Evolutionary conservation across 805 yeast genomes (phyloP), one percentile per base, ranked within the genome.

Genomic region (Kluyveromyces nonfermentans): DNA sequence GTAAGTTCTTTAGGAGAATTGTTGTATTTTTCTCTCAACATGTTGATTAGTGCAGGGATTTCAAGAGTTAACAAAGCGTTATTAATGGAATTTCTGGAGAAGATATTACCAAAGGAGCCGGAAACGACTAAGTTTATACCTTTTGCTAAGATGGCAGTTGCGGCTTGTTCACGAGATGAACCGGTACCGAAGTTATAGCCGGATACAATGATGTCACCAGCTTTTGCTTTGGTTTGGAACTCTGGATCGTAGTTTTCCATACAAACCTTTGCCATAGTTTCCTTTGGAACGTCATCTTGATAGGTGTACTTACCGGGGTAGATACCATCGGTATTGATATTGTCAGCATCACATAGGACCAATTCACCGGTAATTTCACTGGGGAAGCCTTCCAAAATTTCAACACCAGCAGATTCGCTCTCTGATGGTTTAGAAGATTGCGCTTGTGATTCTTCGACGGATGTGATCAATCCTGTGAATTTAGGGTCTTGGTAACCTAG

Each of bases 161-260:
- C 98, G 3, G 99, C 99, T 70, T 93, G 99, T 64, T 93, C 99
- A 69, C 99, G 80, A 20, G 96, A 87, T 7, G 97, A 89, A 38
- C 99, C 98, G 9, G 98, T 93, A 55, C 99, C 99, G 62, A 93
- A 93, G 64, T 93, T 93, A 73, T 70, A 93, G 15, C 99, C 99
- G 45, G 89, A 78, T 38, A 93, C 77, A 45, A 93, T 77, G 54
- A 93, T 88, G 64, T 93, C 99, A 40, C 90, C 87, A 4, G 95
- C 76, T 49, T 78, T 71, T 25, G 94, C 85, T 71, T 87, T 89
- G 25, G 67, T 50, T 46, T 84, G 81, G 65, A 93, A 93, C 52
- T 89, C 95, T 12, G 85, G 62, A 65, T 93, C 99, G 67, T 93
- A 93, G 70, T 93, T 93, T 68, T 93, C 98, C 99, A 93, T 93